Percentiles rank a stretch among this genome's conserved stretches.
Conservation (phyloP, 805 yeast species). For the Candida quercuum region DNA sequence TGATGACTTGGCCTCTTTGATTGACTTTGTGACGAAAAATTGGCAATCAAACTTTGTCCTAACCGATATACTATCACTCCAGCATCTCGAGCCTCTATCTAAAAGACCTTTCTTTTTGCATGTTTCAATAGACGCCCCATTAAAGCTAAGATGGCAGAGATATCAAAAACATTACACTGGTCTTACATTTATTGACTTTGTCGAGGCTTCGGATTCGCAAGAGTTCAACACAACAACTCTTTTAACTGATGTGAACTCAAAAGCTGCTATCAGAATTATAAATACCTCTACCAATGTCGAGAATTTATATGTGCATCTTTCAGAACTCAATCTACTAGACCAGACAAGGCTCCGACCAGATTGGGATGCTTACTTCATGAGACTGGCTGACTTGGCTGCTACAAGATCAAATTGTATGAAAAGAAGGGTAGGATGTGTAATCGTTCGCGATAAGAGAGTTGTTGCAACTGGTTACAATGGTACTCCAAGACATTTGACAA, state of each 20-base stretch:
- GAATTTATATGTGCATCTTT: conserved; percentile 33
- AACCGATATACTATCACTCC: conserved; percentile 39
- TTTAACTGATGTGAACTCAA: conserved; percentile 37
- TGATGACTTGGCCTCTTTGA: conserved; percentile 35
- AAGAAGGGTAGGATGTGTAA: conserved; percentile 93
- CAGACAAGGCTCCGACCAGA: conserved; percentile 71
- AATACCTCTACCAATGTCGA: conserved; percentile 38
- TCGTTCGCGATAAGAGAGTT: conserved; percentile 79
- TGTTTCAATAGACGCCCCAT: conserved; percentile 71
- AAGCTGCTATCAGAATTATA: conserved; percentile 53
- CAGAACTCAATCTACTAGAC: conserved; percentile 41
- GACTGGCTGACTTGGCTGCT: conserved; percentile 89
- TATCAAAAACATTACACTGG: conserved; percentile 23
- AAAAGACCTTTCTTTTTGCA: conserved; percentile 84
- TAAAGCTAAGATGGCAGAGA: conserved; percentile 36
- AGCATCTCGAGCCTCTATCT: conserved; percentile 40
- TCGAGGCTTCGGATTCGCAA: conserved; percentile 30
- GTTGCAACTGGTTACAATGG: conserved; percentile 98
- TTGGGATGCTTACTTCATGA: conserved; percentile 97
- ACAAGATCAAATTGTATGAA: conserved; percentile 94
- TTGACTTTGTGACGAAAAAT: conserved; percentile 56
- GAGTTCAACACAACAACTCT: conserved; percentile 20
- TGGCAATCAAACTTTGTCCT: conserved; percentile 65
- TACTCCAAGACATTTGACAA: conserved; percentile 81
- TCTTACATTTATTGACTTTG: conserved; percentile 29